Conservation (phyloP, 768 basidiomycete genomes). For the Collybiopsis luxurians region DNA sequence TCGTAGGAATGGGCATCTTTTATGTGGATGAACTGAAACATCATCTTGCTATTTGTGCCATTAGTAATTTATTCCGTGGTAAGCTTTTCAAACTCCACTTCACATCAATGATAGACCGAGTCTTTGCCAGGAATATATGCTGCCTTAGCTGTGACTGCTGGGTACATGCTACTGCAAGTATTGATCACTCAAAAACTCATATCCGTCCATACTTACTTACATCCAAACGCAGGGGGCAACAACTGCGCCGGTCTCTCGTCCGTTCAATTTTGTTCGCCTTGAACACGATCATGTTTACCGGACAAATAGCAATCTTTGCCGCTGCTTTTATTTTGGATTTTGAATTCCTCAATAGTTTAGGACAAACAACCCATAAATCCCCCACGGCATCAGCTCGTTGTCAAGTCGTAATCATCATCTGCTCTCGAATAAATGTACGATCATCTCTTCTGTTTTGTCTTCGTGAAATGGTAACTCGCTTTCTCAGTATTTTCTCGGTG, state of each 20-base stretch:
- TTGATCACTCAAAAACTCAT: background rate
- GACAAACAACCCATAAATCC: background rate
- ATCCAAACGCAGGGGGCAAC: background rate
- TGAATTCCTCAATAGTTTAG: background rate
- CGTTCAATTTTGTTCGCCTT: background rate
- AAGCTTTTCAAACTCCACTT: background rate
- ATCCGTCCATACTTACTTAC: background rate
- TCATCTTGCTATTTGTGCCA: no score
- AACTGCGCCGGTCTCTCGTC: background rate
- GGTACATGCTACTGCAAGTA: background rate
- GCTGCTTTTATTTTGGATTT: background rate
- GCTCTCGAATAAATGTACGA: background rate
- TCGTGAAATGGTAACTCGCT: background rate
- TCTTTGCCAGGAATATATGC: background rate
- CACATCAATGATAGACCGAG: background rate
- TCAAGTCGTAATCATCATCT: background rate
- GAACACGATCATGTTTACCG: background rate
- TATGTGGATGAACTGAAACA: no score
- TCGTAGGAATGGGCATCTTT: no score
- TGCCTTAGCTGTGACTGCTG: background rate
- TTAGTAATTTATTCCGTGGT: no score
- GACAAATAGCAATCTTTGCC: background rate
- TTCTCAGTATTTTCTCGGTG: slow-evolving; percentile 1
- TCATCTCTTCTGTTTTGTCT: background rate
- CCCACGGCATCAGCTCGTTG: background rate